Percentiles rank a stretch among this genome's conserved stretches.
Evolutionary conservation across 192 early-diverging fungal genomes (phyloP).

Genomic region (Allomyces macrogynus): DNA sequence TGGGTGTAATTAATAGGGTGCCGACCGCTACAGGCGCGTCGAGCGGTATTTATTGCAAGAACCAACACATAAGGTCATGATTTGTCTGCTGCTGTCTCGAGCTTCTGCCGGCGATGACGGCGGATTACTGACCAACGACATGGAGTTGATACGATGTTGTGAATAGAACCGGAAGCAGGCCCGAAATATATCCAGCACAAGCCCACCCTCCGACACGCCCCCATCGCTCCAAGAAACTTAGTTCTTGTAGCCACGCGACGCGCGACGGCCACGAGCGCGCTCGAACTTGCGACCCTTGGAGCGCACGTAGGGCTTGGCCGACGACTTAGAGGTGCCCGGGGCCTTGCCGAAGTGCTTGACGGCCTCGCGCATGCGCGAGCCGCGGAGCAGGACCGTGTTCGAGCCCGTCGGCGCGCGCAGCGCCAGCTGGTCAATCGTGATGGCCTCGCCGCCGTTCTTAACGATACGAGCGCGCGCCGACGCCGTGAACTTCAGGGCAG

Average conservation of each 20-base stretch:
- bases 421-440: slow-evolving; percentile 98
- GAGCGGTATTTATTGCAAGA: too few species aligned
- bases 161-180: too few species aligned
- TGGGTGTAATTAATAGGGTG: too few species aligned
- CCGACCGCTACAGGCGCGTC: too few species aligned
- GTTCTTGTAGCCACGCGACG: slow-evolving; percentile 93
- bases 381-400: slow-evolving; percentile 87
- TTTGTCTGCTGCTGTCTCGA: too few species aligned
- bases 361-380: slow-evolving; percentile 87
- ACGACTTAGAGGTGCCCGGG: slow-evolving; percentile 46
- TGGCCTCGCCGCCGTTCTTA: slow-evolving; percentile 94
- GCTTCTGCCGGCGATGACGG: too few species aligned
- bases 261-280: slow-evolving; percentile 96
- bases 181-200: too few species aligned
- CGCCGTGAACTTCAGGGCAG: slow-evolving; percentile 88
- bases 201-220: too few species aligned
- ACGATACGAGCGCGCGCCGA: slow-evolving; percentile 91
- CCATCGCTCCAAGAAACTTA: slow-evolving; percentile 16
- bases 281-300: slow-evolving; percentile 99
- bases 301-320: slow-evolving; percentile 78
- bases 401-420: slow-evolving; percentile 92
- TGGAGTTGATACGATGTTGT: too few species aligned
- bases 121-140: too few species aligned
- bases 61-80: too few species aligned
- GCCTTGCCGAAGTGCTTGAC: slow-evolving; percentile 93